phyloP scores from a whole-genome alignment of 768 basidiomycete genomes.

The Mycena vitilis region DNA sequence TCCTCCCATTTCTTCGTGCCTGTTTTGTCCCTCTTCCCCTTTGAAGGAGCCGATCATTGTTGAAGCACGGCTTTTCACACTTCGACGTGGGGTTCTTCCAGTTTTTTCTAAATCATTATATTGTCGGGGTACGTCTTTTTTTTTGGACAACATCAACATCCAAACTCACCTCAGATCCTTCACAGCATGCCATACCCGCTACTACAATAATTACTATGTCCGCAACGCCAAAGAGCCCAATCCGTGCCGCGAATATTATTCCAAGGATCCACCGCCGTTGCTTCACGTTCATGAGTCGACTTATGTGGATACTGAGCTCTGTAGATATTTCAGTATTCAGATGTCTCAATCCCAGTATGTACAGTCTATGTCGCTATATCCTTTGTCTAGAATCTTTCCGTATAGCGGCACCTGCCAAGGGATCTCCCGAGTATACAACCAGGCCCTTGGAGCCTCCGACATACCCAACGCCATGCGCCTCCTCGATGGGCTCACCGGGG shows the following conservation, averaged over 20 bases:
- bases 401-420: constrained; percentile 3
- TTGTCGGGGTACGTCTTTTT: neutral
- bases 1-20: neutral
- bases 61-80: constrained; percentile 9
- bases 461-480: neutral
- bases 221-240: neutral
- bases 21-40: neutral
- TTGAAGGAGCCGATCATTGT: neutral
- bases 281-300: neutral
- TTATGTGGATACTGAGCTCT: constrained; percentile 6
- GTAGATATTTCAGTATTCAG: neutral
- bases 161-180: no score
- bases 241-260: constrained; percentile 11
- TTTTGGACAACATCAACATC: no score
- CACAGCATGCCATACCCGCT: constrained; percentile 19
- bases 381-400: neutral
- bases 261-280: neutral
- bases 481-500: neutral
- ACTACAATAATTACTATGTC: constrained; percentile 21
- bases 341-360: constrained; percentile 7
- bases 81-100: constrained; percentile 17
- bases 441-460: neutral
- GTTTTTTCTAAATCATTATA: constrained; percentile 16
- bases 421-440: constrained; percentile 13
- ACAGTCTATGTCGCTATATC: neutral